These are phyloP conservation scores for Colletotrichum sp. DNA, from an alignment of 2,329 filamentous ascomycete species.

Conservation along the genomic window DNA sequence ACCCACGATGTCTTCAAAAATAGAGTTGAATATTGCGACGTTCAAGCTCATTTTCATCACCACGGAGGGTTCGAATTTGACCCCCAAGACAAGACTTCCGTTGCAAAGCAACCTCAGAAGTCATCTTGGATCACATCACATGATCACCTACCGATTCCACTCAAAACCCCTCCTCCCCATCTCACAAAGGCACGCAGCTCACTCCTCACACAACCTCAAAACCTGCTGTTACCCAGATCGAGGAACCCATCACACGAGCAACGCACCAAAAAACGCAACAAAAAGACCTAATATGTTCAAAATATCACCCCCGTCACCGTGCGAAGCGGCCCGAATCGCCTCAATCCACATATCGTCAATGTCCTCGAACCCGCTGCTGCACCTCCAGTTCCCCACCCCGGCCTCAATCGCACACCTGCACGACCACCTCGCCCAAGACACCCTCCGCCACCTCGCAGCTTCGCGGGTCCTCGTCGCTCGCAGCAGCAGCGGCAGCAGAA, in stretches of 20 bases:
- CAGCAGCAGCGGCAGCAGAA: neutral
- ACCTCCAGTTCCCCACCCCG: constrained; percentile 42
- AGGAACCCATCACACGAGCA: neutral
- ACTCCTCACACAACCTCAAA: neutral
- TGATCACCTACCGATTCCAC: neutral
- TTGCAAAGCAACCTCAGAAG: neutral
- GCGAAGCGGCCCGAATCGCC: constrained; percentile 27
- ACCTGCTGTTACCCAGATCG: neutral
- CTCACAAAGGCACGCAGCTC: neutral
- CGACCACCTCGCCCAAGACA: constrained; percentile 34
- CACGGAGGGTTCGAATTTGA: neutral
- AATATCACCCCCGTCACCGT: neutral
- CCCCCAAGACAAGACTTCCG: neutral
- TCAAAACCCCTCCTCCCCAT: neutral
- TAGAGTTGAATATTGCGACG: neutral
- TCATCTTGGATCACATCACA: neutral
- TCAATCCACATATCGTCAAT: constrained; percentile 43
- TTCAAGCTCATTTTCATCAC: neutral
- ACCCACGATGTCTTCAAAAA: neutral
- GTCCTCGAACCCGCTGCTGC: constrained; percentile 41
- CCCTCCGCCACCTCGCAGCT: constrained; percentile 30
- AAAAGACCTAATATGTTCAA: neutral
- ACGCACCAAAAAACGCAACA: neutral
- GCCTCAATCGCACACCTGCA: constrained; percentile 32
- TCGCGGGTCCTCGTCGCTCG: constrained; percentile 37